These are phyloP conservation scores for Orbilia javanica DNA, from an alignment of 2,329 filamentous ascomycete genomes.

Conservation along the genomic window DNA sequence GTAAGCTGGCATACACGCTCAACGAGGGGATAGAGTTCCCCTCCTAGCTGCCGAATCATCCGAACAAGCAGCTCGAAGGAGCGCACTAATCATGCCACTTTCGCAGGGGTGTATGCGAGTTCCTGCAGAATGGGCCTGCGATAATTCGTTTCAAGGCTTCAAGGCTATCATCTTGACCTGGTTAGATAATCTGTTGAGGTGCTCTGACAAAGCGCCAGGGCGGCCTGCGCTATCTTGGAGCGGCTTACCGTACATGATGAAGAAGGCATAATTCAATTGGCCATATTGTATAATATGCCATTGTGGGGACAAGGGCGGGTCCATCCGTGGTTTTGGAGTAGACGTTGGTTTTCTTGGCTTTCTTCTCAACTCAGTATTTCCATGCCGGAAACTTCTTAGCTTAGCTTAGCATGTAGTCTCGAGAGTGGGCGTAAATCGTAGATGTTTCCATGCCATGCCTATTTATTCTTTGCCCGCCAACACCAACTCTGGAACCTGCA, in stretches of 20 bases:
- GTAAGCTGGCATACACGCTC: not conserved
- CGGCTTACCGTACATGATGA: constrained; percentile 2
- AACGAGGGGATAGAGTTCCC: not conserved
- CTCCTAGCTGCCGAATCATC: constrained; percentile 42
- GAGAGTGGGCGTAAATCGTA: not conserved
- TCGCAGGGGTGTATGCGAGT: constrained; percentile 23
- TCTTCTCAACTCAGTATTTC: not conserved
- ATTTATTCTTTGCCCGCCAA: not conserved
- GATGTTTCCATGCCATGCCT: not conserved
- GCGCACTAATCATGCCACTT: constrained; percentile 46
- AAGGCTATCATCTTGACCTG: constrained; percentile 7
- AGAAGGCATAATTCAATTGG: constrained; percentile 8
- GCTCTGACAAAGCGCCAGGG: not conserved
- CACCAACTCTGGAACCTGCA: not conserved
- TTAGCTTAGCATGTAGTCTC: not conserved
- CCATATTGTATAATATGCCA: not conserved
- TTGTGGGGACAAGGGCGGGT: not conserved
- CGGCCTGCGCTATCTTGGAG: not conserved
- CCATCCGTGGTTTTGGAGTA: not conserved
- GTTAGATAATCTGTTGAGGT: constrained; percentile 23
- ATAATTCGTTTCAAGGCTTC: constrained; percentile 7
- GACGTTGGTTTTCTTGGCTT: constrained; percentile 2
- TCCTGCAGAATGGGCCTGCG: constrained; percentile 37
- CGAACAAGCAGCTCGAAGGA: constrained; percentile 30
- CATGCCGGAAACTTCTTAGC: not conserved